These are phyloP conservation scores for Fusarium sp. DNA, from an alignment of 2,329 filamentous ascomycete genomes.

Conservation along the genomic window DNA sequence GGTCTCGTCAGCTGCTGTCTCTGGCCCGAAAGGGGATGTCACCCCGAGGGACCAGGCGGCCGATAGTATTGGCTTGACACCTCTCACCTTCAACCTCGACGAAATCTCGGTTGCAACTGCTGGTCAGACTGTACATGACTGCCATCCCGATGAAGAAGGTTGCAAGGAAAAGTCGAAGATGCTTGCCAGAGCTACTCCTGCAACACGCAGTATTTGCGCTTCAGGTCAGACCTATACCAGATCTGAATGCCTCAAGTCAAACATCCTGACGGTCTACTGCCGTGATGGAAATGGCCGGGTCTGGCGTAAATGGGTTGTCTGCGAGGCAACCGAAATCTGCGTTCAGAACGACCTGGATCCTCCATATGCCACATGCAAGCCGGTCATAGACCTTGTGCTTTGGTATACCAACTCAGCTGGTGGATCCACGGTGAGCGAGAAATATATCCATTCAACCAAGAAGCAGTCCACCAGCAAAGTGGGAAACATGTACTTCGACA, in stretches of 20 bases:
- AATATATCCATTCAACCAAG: neutral
- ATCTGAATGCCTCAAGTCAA: neutral
- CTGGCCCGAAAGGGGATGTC: neutral
- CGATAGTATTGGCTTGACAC: neutral
- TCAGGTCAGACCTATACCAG: neutral
- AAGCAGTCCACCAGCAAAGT: neutral
- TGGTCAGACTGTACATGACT: neutral
- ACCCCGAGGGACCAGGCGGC: neutral
- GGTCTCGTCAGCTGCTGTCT: neutral
- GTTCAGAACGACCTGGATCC: neutral
- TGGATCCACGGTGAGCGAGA: neutral
- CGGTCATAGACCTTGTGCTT: neutral
- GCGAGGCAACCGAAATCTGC: neutral
- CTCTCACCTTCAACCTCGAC: neutral
- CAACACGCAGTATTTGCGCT: neutral
- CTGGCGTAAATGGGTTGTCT: neutral
- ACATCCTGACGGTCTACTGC: neutral
- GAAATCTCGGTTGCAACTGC: neutral
- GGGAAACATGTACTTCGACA: neutral
- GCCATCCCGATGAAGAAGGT: neutral
- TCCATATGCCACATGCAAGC: neutral
- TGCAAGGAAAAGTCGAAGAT: neutral
- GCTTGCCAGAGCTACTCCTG: neutral
- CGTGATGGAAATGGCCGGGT: neutral
- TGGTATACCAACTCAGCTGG: neutral